Conservation (phyloP, 441 rosid species). For the Syzygium malaccense region DNA sequence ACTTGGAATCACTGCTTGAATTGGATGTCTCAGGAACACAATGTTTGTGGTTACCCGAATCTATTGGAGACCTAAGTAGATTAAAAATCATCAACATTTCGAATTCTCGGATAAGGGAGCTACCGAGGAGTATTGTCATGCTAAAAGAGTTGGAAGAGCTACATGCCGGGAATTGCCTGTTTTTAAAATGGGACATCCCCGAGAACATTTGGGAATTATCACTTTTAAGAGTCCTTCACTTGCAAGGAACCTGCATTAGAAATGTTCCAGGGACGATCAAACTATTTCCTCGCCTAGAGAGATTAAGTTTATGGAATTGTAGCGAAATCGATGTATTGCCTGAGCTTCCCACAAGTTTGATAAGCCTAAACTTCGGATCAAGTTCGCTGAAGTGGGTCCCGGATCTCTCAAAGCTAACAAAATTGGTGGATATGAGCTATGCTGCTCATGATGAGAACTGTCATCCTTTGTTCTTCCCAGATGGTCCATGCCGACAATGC, state of each 20-base stretch:
- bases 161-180: accelerated
- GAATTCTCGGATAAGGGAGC: background rate
- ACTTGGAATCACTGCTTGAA: background rate
- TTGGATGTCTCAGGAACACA: background rate
- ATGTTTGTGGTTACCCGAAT: accelerated
- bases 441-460: background rate
- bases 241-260: background rate
- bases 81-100: background rate
- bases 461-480: background rate
- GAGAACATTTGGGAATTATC: background rate
- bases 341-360: background rate
- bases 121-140: background rate
- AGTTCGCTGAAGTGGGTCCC: background rate
- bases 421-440: background rate
- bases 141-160: background rate
- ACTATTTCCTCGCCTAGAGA: background rate
- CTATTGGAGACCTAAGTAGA: background rate
- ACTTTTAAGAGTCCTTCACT: background rate
- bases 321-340: background rate
- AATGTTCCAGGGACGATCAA: background rate
- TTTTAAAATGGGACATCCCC: background rate
- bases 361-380: background rate
- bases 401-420: background rate
- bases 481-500: background rate
- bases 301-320: background rate